Conservation (phyloP, 2,329 filamentous ascomycete genomes). For the Colletotrichum magnum region DNA sequence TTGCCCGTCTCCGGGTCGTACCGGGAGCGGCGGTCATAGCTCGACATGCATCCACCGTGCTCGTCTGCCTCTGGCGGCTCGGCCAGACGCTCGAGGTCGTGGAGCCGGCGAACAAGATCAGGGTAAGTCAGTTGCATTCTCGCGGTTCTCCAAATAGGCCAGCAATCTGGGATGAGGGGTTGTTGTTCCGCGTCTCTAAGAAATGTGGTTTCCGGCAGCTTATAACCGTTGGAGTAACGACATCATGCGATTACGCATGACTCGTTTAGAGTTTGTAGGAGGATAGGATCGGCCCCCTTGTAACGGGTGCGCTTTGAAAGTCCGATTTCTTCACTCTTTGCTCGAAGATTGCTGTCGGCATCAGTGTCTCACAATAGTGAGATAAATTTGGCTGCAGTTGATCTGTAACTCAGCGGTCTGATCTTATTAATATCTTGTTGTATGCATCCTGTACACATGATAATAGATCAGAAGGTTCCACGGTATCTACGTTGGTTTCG, state of each 20-base stretch:
- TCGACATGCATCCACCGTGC: conserved; percentile 37
- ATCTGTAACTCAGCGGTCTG: too few relatives aligned
- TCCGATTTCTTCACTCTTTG: too few relatives aligned
- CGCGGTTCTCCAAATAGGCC: background rate
- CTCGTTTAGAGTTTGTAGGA: conserved; percentile 17
- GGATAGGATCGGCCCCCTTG: background rate
- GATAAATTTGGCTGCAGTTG: too few relatives aligned
- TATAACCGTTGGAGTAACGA: conserved; percentile 17
- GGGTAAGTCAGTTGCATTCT: conserved; percentile 30
- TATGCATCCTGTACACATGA: too few relatives aligned
- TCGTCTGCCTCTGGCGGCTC: conserved; percentile 24
- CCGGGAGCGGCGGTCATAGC: conserved; percentile 36
- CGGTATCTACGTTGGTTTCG: too few relatives aligned
- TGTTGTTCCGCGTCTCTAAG: background rate
- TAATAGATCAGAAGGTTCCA: too few relatives aligned
- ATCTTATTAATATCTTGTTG: too few relatives aligned
- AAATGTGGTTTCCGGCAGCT: background rate
- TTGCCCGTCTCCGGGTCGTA: conserved; percentile 32
- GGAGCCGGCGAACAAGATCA: conserved; percentile 32
- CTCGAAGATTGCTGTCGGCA: too few relatives aligned
- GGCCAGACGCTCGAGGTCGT: conserved; percentile 36
- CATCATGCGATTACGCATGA: conserved; percentile 11
- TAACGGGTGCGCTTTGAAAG: background rate
- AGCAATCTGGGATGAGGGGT: conserved; percentile 10
- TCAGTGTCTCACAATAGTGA: too few relatives aligned